Evolutionary conservation across 148 eudicot genomes (phyloP).

Genomic region (Heliamphora exappendiculata): DNA sequence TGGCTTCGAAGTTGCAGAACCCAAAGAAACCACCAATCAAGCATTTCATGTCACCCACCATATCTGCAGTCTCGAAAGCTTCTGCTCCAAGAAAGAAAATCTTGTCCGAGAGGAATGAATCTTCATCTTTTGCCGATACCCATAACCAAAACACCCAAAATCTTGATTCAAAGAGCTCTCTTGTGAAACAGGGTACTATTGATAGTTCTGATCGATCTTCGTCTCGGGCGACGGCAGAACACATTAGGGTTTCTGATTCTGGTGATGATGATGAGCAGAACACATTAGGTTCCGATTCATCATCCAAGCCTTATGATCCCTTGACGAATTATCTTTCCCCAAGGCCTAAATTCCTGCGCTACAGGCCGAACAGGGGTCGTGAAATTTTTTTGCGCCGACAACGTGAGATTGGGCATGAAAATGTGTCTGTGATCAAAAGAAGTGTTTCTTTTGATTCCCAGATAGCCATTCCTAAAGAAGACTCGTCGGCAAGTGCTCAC

Average conservation of each 20-base stretch:
- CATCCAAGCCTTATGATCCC: conserved; percentile 47
- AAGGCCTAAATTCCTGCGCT: conserved; percentile 57
- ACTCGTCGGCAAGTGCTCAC: not conserved
- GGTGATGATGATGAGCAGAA: conserved; percentile 17
- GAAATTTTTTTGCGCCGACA: conserved; percentile 16
- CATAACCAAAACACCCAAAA: conserved; percentile 15
- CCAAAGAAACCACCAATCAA: conserved; percentile 24
- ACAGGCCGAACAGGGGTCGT: conserved; percentile 38
- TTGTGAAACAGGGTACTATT: conserved; percentile 10
- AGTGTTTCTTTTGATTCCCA: conserved; percentile 12
- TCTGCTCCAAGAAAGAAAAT: conserved; percentile 40
- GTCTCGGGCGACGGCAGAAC: not conserved
- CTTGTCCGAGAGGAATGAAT: conserved; percentile 44
- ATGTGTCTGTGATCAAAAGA: conserved; percentile 1
- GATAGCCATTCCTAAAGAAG: conserved; percentile 12
- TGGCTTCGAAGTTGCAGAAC: conserved; percentile 23
- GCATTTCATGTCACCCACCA: conserved; percentile 66
- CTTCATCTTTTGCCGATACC: conserved; percentile 4
- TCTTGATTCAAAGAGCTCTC: conserved; percentile 16
- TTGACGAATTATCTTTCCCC: conserved; percentile 55
- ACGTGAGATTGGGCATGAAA: conserved; percentile 3
- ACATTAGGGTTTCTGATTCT: not conserved
- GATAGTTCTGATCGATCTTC: conserved; percentile 14
- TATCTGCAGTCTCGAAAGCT: conserved; percentile 43
- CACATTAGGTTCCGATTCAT: conserved; percentile 16